A percentile compares a stretch with the other conserved stretches of the same genome.
phyloP scores from a whole-genome alignment of 345 rosid species.

The Moricandia arvensis region DNA sequence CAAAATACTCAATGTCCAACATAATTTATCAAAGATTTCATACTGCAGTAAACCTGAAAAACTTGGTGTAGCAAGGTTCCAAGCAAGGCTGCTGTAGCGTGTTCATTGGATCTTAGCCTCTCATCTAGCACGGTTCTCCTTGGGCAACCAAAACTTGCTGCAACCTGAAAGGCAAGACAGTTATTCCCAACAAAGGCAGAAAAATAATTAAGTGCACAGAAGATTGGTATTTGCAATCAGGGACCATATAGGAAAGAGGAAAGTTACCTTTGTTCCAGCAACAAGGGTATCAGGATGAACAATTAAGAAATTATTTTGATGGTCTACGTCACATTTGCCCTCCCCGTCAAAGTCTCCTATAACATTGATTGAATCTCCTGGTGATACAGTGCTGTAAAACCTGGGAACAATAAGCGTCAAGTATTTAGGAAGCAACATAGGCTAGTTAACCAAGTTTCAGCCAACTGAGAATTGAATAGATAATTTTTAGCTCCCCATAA shows the following conservation, averaged over 20 bases:
- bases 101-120: slow-evolving; percentile 74
- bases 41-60: slow-evolving; percentile 65
- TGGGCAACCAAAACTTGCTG: slow-evolving; percentile 80
- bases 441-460: slow-evolving; percentile 20
- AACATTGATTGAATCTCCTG: slow-evolving; percentile 91
- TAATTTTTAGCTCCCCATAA: background rate
- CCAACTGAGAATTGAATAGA: background rate
- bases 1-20: slow-evolving; percentile 1
- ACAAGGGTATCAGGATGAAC: slow-evolving; percentile 86
- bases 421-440: slow-evolving; percentile 21
- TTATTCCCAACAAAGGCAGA: slow-evolving; percentile 19
- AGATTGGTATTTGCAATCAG: slow-evolving; percentile 4
- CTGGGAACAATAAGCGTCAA: slow-evolving; percentile 39
- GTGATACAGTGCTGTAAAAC: slow-evolving; percentile 76
- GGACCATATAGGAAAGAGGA: background rate
- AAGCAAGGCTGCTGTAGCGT: slow-evolving; percentile 71
- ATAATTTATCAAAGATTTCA: slow-evolving; percentile 18
- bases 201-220: background rate
- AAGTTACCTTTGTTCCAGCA: slow-evolving; percentile 88
- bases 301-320: slow-evolving; percentile 61
- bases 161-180: slow-evolving; percentile 56
- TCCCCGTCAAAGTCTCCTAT: slow-evolving; percentile 77
- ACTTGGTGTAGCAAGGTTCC: slow-evolving; percentile 95
- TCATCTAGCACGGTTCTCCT: slow-evolving; percentile 90
- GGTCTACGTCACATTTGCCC: slow-evolving; percentile 72